Evolutionary conservation across 2,329 filamentous ascomycete species (phyloP).

Genomic region (Fusarium sp.): DNA sequence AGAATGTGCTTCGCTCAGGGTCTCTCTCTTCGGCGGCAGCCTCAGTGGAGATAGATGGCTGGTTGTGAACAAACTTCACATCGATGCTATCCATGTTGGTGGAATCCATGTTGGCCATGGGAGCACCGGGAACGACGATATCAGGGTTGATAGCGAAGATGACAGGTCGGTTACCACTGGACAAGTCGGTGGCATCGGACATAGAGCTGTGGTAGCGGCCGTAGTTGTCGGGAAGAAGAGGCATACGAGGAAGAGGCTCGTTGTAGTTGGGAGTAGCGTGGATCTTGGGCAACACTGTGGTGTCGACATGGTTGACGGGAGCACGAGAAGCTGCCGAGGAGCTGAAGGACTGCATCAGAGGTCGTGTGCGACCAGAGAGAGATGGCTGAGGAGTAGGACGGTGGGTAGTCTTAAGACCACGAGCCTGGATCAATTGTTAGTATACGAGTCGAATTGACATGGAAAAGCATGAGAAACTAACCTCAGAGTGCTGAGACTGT

Average conservation of each 20-base stretch:
- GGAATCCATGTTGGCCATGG: slow-evolving; percentile 69
- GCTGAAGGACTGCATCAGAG: slow-evolving; percentile 73
- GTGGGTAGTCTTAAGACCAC: slow-evolving; percentile 60
- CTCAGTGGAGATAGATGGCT: slow-evolving; percentile 18
- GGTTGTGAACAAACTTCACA: slow-evolving; percentile 63
- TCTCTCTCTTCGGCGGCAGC: slow-evolving; percentile 43
- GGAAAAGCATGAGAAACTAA: slow-evolving; percentile 44
- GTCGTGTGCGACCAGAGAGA: slow-evolving; percentile 59
- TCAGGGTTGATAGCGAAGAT: slow-evolving; percentile 69
- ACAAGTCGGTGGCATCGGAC: slow-evolving; percentile 56
- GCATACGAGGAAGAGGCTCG: slow-evolving; percentile 62
- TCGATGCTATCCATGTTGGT: slow-evolving; percentile 67
- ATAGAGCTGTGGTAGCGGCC: slow-evolving; percentile 54
- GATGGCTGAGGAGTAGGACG: slow-evolving; percentile 60
- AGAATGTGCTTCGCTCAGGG: slow-evolving; percentile 55
- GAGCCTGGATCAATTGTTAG: slow-evolving; percentile 48
- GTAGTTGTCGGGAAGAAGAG: slow-evolving; percentile 70
- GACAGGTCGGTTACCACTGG: slow-evolving; percentile 57
- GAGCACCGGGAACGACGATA: slow-evolving; percentile 59
- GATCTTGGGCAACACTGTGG: slow-evolving; percentile 63
- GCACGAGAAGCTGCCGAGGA: slow-evolving; percentile 57
- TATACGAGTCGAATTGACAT: not conserved
- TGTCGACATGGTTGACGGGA: slow-evolving; percentile 60
- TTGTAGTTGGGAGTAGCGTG: slow-evolving; percentile 46
- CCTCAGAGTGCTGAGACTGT: slow-evolving; percentile 52